Conservation (phyloP, 352 stramenopile genomes). For the Phytophthora megakarya region DNA sequence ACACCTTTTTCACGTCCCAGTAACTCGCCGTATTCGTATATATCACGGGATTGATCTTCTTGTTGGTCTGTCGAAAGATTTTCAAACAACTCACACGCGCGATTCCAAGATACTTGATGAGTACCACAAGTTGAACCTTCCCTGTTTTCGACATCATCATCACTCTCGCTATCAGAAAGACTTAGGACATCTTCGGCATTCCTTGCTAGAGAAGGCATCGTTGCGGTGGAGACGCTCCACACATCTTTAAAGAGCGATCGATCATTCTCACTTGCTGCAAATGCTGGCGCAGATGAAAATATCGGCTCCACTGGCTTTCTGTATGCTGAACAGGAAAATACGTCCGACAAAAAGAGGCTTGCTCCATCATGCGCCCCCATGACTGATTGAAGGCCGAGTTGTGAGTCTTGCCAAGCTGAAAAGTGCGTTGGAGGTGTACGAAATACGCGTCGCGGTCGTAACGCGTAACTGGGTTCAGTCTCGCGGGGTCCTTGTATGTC, state of each 20-base stretch:
- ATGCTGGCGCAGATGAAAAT: slow-evolving; percentile 2
- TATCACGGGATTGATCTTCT: slow-evolving; percentile 36
- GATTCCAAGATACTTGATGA: slow-evolving; percentile 22
- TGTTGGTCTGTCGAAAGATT: slow-evolving; percentile 32
- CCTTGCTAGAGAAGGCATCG: slow-evolving; percentile 40
- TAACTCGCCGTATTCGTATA: slow-evolving; percentile 49
- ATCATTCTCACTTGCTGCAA: not conserved
- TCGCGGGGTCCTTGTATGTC: slow-evolving; percentile 44
- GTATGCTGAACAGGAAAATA: slow-evolving; percentile 21
- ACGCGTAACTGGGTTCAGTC: slow-evolving; percentile 49
- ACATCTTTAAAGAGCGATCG: slow-evolving; percentile 38
- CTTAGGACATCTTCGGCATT: slow-evolving; percentile 48
- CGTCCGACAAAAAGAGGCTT: slow-evolving; percentile 32
- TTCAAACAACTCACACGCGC: slow-evolving; percentile 29
- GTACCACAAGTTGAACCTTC: not conserved
- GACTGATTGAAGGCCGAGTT: slow-evolving; percentile 51
- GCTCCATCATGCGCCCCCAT: slow-evolving; percentile 21
- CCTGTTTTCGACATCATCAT: slow-evolving; percentile 50
- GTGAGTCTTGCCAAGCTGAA: slow-evolving; percentile 35
- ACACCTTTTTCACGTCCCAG: slow-evolving; percentile 41
- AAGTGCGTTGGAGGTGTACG: slow-evolving; percentile 45
- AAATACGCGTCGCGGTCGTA: slow-evolving; percentile 60
- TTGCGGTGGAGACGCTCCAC: slow-evolving; percentile 46
- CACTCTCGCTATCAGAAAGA: slow-evolving; percentile 82
- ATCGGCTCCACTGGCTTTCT: slow-evolving; percentile 28